Conservation (phyloP, 805 yeast species). For the Candida khao-thaluensis region DNA sequence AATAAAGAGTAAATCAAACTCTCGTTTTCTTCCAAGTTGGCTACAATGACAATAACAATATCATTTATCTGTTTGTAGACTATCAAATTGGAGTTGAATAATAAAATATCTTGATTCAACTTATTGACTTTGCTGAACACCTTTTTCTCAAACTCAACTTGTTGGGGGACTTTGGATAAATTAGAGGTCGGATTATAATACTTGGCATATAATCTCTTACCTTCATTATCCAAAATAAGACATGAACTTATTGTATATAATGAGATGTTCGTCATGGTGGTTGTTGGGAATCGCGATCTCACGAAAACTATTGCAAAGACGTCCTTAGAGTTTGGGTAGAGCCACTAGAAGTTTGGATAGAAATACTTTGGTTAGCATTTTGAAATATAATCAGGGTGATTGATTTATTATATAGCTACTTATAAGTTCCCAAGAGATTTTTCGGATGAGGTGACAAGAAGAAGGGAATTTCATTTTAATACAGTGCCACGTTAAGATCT, state of each 20-base stretch:
- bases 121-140: conserved; percentile 76
- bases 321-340: too few species aligned
- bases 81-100: conserved; percentile 75
- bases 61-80: conserved; percentile 88
- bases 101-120: conserved; percentile 73
- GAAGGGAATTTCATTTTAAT: too few species aligned
- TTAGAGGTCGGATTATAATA: conserved; percentile 52
- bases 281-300: conserved; percentile 5
- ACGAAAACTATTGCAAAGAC: not conserved
- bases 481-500: too few species aligned
- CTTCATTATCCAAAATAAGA: conserved; percentile 76
- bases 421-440: too few species aligned
- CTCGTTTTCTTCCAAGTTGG: conserved; percentile 83
- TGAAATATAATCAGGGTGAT: too few species aligned
- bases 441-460: too few species aligned
- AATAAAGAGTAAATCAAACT: conserved; percentile 71
- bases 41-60: conserved; percentile 66
- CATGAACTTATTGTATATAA: conserved; percentile 82
- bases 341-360: too few species aligned
- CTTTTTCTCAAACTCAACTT: conserved; percentile 71
- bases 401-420: too few species aligned
- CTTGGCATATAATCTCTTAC: conserved; percentile 77
- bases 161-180: conserved; percentile 49
- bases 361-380: too few species aligned
- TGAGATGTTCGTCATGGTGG: conserved; percentile 45